Evolutionary conservation across 768 basidiomycete species (phyloP).

Genomic region (Termitomyces sp.): DNA sequence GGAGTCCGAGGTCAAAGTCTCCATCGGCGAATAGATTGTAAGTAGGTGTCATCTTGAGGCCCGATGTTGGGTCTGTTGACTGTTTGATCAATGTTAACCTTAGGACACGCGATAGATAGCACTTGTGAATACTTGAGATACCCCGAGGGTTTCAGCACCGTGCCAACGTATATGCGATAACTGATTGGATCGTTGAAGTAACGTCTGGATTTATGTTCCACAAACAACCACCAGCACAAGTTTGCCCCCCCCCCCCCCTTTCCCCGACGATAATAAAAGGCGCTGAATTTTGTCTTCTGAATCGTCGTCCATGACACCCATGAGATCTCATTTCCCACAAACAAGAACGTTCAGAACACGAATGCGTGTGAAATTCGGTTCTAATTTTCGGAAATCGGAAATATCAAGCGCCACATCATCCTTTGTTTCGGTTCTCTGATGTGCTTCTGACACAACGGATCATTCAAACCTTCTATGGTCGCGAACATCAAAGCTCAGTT

Average conservation of each 20-base stretch:
- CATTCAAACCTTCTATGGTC: too few species aligned
- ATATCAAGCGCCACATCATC: background rate
- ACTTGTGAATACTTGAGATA: background rate
- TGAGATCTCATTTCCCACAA: background rate
- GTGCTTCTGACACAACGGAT: background rate
- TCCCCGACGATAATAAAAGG: background rate
- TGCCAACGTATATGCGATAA: background rate
- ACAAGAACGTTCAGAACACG: background rate
- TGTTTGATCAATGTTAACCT: background rate
- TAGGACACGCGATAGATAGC: background rate
- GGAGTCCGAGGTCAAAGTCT: constrained; percentile 3
- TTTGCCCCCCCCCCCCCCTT: too few species aligned
- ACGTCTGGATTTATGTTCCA: background rate
- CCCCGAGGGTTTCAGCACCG: background rate
- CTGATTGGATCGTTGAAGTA: background rate
- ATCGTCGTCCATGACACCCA: background rate
- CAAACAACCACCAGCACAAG: background rate
- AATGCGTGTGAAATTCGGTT: background rate
- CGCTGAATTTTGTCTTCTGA: background rate
- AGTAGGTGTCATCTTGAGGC: background rate
- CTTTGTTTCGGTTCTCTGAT: background rate
- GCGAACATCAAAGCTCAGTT: background rate
- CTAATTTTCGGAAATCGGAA: background rate
- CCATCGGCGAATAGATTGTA: constrained; percentile 2
- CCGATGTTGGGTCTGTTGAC: background rate